These are phyloP conservation scores for Exophiala mesophila DNA, from an alignment of 2,329 filamentous ascomycete species.

Conservation along the genomic window DNA sequence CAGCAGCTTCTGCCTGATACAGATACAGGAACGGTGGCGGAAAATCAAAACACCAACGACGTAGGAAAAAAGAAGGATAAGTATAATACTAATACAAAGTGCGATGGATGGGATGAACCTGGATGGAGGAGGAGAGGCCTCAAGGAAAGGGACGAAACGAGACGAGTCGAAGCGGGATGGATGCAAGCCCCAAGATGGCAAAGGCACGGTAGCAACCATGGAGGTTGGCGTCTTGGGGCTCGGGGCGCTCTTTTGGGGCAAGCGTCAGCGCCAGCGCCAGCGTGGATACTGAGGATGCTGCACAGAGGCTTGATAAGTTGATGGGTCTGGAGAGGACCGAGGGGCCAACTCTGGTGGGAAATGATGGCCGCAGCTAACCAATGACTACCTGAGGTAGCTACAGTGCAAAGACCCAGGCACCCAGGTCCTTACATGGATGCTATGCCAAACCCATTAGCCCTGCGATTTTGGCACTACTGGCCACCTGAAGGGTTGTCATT, in stretches of 20 bases:
- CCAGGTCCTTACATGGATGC: too few relatives aligned
- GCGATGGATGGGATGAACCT: conserved; percentile 4
- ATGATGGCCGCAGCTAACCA: too few relatives aligned
- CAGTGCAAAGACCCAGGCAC: too few relatives aligned
- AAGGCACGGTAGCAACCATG: conserved; percentile 8
- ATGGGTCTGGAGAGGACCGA: too few relatives aligned
- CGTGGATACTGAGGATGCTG: too few relatives aligned
- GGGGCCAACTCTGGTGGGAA: too few relatives aligned
- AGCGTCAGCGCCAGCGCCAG: neutral
- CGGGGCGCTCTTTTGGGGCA: conserved; percentile 8
- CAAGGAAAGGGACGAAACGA: conserved; percentile 8
- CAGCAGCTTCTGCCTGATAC: conserved; percentile 9
- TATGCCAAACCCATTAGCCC: too few relatives aligned
- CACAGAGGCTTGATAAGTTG: too few relatives aligned
- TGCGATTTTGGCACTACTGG: too few relatives aligned
- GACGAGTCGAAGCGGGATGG: conserved; percentile 16
- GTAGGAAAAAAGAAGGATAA: conserved; percentile 15
- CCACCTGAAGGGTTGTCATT: too few relatives aligned
- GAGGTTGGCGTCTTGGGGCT: conserved; percentile 14
- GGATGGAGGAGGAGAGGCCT: conserved; percentile 12
- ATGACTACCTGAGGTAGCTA: too few relatives aligned
- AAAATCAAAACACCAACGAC: conserved; percentile 8
- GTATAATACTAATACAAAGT: conserved; percentile 21
- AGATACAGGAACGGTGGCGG: conserved; percentile 20
- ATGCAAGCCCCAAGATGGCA: conserved; percentile 6